Percentiles rank a stretch among this genome's conserved stretches.
Evolutionary conservation across 2,329 filamentous ascomycete genomes (phyloP).

Genomic region (Aspergillus quadricinctus): DNA sequence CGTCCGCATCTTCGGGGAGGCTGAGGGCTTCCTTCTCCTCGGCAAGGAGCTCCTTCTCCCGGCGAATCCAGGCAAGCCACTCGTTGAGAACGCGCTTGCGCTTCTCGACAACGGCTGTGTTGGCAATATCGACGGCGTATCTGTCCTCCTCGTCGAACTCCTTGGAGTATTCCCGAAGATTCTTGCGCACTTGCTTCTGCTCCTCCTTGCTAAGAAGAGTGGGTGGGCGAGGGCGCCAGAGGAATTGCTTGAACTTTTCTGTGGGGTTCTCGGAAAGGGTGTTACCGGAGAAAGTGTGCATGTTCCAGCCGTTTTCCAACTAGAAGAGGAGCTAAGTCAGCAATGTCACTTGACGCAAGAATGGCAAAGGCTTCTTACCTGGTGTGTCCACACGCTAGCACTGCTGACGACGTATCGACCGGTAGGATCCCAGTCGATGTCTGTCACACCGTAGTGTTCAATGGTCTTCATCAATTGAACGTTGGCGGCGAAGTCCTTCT

Average conservation of each 20-base stretch:
- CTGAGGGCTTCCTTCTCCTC: conserved; percentile 68
- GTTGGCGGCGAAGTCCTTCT: conserved; percentile 93
- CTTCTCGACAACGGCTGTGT: conserved; percentile 87
- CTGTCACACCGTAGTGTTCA: conserved; percentile 96
- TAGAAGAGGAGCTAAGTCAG: conserved; percentile 38
- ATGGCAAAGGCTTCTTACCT: conserved; percentile 56
- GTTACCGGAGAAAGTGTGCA: conserved; percentile 94
- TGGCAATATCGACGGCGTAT: conserved; percentile 87
- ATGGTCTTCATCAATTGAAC: conserved; percentile 88
- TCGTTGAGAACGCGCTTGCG: conserved; percentile 78
- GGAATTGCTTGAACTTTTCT: conserved; percentile 96
- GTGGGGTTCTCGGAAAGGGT: conserved; percentile 84
- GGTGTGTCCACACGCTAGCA: conserved; percentile 92
- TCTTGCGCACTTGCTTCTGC: conserved; percentile 97
- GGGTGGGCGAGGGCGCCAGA: conserved; percentile 86
- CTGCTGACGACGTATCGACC: conserved; percentile 91
- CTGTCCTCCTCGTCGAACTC: conserved; percentile 93
- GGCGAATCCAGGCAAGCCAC: conserved; percentile 80
- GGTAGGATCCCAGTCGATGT: conserved; percentile 96
- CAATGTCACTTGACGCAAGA: conserved; percentile 5
- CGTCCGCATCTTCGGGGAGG: conserved; percentile 61
- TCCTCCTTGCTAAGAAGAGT: conserved; percentile 95
- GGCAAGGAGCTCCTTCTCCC: conserved; percentile 64
- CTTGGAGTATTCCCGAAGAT: conserved; percentile 92
- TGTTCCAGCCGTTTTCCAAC: conserved; percentile 99